Evolutionary conservation across 768 basidiomycete species (phyloP).

Genomic region (Tulasnella sp.): DNA sequence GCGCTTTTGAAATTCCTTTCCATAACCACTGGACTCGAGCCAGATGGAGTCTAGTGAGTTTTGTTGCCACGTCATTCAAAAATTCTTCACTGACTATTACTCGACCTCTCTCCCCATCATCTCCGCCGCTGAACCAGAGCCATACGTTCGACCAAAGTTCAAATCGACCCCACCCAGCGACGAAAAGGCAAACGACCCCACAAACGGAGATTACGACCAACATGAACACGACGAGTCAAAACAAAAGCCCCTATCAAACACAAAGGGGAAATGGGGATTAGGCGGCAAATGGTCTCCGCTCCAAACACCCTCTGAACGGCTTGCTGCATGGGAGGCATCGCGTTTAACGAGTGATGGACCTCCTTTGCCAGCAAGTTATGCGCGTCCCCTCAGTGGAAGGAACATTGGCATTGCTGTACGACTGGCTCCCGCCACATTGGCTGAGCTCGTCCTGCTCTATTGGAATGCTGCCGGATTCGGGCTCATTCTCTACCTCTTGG

Average conservation of each 20-base stretch:
- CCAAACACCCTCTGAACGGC: background rate
- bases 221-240: background rate
- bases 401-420: background rate
- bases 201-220: background rate
- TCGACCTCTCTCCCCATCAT: background rate
- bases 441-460: background rate
- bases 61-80: background rate
- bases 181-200: background rate
- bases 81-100: background rate
- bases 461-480: constrained; percentile 4
- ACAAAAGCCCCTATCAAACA: background rate
- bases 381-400: background rate
- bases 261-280: background rate
- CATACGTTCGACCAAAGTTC: background rate
- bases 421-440: background rate
- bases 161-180: background rate
- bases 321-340: constrained; percentile 1
- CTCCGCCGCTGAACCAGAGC: background rate
- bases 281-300: background rate
- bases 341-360: background rate
- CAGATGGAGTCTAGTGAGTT: background rate
- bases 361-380: constrained; percentile 1
- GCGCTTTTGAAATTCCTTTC: background rate
- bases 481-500: constrained; percentile 3
- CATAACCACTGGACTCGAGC: background rate